A percentile compares a stretch with the other conserved stretches of the same genome.
Conservation (phyloP, 768 basidiomycete genomes). For the Leccinum truebloodii region DNA sequence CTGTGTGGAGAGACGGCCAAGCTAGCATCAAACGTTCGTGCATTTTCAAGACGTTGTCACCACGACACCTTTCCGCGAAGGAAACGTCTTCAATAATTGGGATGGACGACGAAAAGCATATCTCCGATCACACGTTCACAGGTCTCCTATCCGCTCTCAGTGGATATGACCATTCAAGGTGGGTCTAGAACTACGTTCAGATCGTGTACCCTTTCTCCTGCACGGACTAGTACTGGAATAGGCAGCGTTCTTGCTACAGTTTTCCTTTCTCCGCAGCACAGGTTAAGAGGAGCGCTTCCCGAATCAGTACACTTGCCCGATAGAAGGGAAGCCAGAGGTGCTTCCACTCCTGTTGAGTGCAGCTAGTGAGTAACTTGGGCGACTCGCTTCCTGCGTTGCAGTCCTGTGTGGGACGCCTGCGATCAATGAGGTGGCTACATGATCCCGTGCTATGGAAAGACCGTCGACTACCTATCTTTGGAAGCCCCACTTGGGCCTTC, state of each 20-base stretch:
- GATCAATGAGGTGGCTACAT: conserved; percentile 14
- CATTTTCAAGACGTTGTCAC: background rate
- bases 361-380: background rate
- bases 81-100: conserved; percentile 1
- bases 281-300: conserved; percentile 15
- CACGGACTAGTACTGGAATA: conserved; percentile 15
- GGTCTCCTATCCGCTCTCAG: conserved; percentile 43
- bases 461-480: background rate
- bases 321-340: conserved; percentile 14
- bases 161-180: conserved; percentile 48
- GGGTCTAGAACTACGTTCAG: conserved; percentile 1
- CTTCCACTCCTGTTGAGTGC: conserved; percentile 28
- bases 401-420: conserved; percentile 1
- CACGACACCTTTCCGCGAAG: conserved; percentile 15
- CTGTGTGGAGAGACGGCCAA: background rate
- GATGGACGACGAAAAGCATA: conserved; percentile 25
- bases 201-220: conserved; percentile 13
- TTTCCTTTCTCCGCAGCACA: conserved; percentile 14
- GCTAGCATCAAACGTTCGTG: conserved; percentile 1
- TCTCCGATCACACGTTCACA: conserved; percentile 31
- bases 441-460: conserved; percentile 7
- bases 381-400: conserved; percentile 8
- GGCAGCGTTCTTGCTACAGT: conserved; percentile 19
- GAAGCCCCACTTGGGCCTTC: background rate
- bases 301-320: conserved; percentile 11